These are phyloP conservation scores for Cryptococcus sp. DNA, from an alignment of 1,284 basidiomycete genomes.

Conservation along the genomic window DNA sequence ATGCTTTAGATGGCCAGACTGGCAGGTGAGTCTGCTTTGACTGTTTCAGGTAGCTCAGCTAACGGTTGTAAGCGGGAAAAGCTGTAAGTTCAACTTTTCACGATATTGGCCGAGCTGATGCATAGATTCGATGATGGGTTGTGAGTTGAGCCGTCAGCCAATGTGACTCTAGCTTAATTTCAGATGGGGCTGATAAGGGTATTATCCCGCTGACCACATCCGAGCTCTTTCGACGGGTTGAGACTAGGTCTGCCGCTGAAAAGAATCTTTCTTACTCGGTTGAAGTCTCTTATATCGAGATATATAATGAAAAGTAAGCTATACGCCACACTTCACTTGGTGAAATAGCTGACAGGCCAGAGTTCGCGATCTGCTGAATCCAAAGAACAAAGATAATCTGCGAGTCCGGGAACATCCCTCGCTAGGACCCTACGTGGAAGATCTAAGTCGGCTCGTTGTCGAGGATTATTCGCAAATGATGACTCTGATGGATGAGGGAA, in stretches of 20 bases:
- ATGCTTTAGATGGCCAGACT: slow-evolving; percentile 42
- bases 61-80: slow-evolving; percentile 34
- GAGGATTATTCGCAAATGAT: slow-evolving; percentile 92
- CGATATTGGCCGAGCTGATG: slow-evolving; percentile 13
- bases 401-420: slow-evolving; percentile 94
- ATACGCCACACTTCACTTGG: neutral
- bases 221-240: slow-evolving; percentile 83
- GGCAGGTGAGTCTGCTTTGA: slow-evolving; percentile 31
- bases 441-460: slow-evolving; percentile 89
- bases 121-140: slow-evolving; percentile 88
- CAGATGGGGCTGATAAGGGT: slow-evolving; percentile 92
- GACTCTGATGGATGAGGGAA: slow-evolving; percentile 98
- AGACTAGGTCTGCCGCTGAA: slow-evolving; percentile 61
- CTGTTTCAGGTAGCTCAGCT: neutral
- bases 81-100: slow-evolving; percentile 29
- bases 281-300: slow-evolving; percentile 96
- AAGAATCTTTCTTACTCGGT: slow-evolving; percentile 75
- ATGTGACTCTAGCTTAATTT: slow-evolving; percentile 4
- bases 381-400: slow-evolving; percentile 90
- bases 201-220: slow-evolving; percentile 95
- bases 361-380: slow-evolving; percentile 89
- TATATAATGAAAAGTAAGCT: slow-evolving; percentile 85
- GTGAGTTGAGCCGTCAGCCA: slow-evolving; percentile 55
- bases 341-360: slow-evolving; percentile 14
- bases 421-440: slow-evolving; percentile 93